Evolutionary conservation across 1,284 basidiomycete species (phyloP).

Genomic region (Sanghuangporus sanghuang): DNA sequence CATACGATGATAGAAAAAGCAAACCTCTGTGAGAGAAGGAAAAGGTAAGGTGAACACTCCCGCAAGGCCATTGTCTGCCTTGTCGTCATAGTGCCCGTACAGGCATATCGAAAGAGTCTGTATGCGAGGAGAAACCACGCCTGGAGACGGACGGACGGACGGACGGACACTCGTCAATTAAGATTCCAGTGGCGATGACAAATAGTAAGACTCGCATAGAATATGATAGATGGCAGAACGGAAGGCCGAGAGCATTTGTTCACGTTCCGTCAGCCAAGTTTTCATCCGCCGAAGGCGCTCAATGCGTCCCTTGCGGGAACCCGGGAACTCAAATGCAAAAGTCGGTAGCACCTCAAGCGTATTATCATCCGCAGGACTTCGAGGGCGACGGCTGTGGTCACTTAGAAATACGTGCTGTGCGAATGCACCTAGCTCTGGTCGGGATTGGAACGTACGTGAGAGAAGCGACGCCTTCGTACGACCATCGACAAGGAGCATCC

Average conservation of each 20-base stretch:
- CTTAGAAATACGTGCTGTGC: constrained; percentile 4
- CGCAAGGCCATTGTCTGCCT: constrained; percentile 7
- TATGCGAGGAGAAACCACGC: neutral
- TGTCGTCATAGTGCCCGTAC: constrained; percentile 8
- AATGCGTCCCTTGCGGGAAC: constrained; percentile 8
- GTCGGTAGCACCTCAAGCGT: constrained; percentile 8
- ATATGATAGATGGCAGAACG: neutral
- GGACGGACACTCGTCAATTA: neutral
- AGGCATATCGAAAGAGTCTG: constrained; percentile 6
- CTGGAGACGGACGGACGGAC: neutral
- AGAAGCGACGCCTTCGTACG: neutral
- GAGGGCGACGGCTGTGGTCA: neutral
- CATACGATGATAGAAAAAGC: neutral
- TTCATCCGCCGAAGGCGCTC: constrained; percentile 9
- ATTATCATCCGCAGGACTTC: constrained; percentile 1
- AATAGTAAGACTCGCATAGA: neutral
- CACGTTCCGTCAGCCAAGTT: constrained; percentile 1
- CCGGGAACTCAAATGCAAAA: constrained; percentile 9
- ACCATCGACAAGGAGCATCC: constrained; percentile 3
- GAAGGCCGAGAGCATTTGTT: constrained; percentile 4
- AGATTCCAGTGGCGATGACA: neutral
- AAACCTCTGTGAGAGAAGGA: constrained; percentile 3
- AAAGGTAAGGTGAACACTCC: constrained; percentile 1
- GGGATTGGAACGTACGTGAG: constrained; percentile 5
- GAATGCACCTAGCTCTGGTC: constrained; percentile 1